phyloP scores from a whole-genome alignment of 1,139 yeast species.

The Chernovozyma aurita region DNA sequence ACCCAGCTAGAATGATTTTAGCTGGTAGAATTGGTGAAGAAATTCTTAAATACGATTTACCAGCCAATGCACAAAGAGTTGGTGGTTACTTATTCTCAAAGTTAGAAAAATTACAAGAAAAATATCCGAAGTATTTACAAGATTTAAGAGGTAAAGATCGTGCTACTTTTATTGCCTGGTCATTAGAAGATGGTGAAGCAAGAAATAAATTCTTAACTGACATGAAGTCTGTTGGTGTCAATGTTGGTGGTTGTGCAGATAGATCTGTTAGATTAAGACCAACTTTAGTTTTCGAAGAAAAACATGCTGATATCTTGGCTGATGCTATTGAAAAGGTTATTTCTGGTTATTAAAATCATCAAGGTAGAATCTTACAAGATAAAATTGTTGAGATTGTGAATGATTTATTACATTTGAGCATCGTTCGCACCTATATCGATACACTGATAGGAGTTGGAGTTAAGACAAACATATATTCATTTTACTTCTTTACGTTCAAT shows the following conservation, averaged over 20 bases:
- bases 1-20: conserved; percentile 72
- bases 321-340: conserved; percentile 46
- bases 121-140: conserved; percentile 47
- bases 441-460: background rate
- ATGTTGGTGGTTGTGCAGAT: conserved; percentile 80
- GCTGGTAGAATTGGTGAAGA: conserved; percentile 69
- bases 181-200: conserved; percentile 45
- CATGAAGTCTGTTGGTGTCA: conserved; percentile 60
- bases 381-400: too few relatives aligned
- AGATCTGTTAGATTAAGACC: conserved; percentile 75
- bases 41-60: conserved; percentile 55
- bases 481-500: too few relatives aligned
- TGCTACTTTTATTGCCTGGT: conserved; percentile 82
- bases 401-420: too few relatives aligned
- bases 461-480: background rate
- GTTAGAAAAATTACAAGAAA: conserved; percentile 45
- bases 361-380: too few relatives aligned
- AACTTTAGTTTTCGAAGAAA: conserved; percentile 65
- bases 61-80: conserved; percentile 49
- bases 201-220: conserved; percentile 57
- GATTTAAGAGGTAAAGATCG: conserved; percentile 70
- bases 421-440: background rate
- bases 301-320: conserved; percentile 67
- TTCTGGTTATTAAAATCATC: conserved; percentile 28
- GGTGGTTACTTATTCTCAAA: conserved; percentile 59